Evolutionary conservation across 352 stramenopile genomes (phyloP), one percentile per base, ranked within the genome.

Genomic region (Globisporangium barbulae): DNA sequence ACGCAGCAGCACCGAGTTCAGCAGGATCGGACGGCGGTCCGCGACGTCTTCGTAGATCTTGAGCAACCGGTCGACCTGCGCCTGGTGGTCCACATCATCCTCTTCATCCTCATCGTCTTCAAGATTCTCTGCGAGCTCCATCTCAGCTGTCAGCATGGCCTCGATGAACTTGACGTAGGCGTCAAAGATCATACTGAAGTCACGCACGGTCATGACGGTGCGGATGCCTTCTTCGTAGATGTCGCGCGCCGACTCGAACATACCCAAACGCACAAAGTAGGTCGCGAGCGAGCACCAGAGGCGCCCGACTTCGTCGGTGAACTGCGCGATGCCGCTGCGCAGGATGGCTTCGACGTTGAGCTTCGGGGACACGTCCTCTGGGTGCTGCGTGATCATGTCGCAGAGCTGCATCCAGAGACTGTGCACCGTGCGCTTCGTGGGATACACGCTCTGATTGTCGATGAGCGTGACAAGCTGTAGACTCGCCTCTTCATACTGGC

Each of bases 131-230:
- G 79, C 69, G 21, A 97, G 68, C 61, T 97, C 85, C 90, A 99
- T 98, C 69, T 98, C 96, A 15, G 96, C 95, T 13, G 92, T 97
- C 17, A 99, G 78, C 68, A 99, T 92, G 22, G 88, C 93, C 76
- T 99, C 97, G 76, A 99, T 94, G 75, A 99, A 99, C 76, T 98
- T 93, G 22, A 98, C 82, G 73, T 99, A 99, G 2, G 97, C 94
- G 74, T 99, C 98, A 62, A 99, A 99, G 30, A 99, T 90, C 73
- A 99, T 91, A 65, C 91, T 98, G 68, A 99, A 99, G 80, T 99
- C 98, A 10, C 97, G 91, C 47, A 94, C 85, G 0, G 83, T 93
- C 53, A 91, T 49, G 13, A 93, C 84, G 0, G 78, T 85, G 21
- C 76, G 70, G 31, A 91, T 80, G 10, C 91, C 88, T 67, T 95